Conservation (phyloP, 352 stramenopile genomes). For the Globisporangium paroecandrum region DNA sequence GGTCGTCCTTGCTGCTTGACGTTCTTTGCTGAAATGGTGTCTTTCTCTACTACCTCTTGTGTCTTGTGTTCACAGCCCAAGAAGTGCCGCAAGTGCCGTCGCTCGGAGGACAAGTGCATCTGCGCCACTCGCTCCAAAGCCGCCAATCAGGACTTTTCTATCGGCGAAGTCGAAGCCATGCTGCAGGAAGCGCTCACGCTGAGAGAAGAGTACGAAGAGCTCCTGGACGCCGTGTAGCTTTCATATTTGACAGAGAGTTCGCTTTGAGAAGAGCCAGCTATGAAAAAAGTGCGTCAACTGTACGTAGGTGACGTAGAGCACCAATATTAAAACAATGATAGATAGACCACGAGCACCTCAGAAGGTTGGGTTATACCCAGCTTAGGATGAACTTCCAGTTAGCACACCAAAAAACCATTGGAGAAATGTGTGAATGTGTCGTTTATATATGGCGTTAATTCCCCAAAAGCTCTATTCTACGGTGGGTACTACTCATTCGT, state of each 20-base stretch:
- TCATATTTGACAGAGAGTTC: background rate
- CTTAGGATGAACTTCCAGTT: background rate
- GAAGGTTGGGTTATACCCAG: background rate
- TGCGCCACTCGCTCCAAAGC: slow-evolving; percentile 30
- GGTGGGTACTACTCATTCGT: slow-evolving; percentile 28
- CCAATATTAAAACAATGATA: background rate
- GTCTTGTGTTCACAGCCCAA: slow-evolving; percentile 12
- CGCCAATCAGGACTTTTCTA: slow-evolving; percentile 38
- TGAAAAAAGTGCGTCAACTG: background rate
- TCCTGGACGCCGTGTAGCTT: slow-evolving; percentile 34
- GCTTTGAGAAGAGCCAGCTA: background rate
- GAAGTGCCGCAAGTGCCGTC: slow-evolving; percentile 76
- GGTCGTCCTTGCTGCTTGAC: background rate
- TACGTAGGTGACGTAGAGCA: too few relatives aligned
- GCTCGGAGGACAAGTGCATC: slow-evolving; percentile 53
- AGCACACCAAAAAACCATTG: background rate
- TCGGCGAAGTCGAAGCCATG: slow-evolving; percentile 57
- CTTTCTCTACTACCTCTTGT: background rate
- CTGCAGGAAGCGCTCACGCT: slow-evolving; percentile 66
- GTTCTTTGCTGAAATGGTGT: background rate
- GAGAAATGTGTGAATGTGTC: slow-evolving; percentile 7
- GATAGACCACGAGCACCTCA: background rate
- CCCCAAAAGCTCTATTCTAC: slow-evolving; percentile 17
- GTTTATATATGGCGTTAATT: slow-evolving; percentile 13
- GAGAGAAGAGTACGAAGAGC: slow-evolving; percentile 65